Evolutionary conservation across 495 filamentous ascomycete species (phyloP), one percentile per base, ranked within the genome.

Genomic region (Hapsidospora chrysogenum): DNA sequence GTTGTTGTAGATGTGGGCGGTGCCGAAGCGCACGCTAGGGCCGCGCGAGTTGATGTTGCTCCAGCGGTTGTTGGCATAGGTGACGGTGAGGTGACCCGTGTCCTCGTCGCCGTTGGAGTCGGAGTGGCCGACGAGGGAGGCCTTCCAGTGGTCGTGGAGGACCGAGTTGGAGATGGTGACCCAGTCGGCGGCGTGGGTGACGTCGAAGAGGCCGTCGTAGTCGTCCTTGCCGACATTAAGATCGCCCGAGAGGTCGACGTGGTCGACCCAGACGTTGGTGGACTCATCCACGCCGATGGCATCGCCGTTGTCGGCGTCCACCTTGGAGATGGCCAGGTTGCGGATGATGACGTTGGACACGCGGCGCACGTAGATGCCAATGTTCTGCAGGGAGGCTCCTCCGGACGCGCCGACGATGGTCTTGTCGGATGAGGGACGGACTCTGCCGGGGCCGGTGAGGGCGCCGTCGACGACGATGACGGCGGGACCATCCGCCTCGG

Each of bases 211-310:
- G 0, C 76, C 76, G 42, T 79, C 76, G 48, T 78, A 78, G 47
- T 71, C 73, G 53, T 80, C 74, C 49, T 76, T 78, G 56, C 61
- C 63, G 41, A 60, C 56, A 43, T 57, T 56, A 17, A 52, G 48
- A 45, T 73, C 62, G 20, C 66, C 71, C 18, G 64, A 68, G 9
- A 82, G 59, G 44, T 82, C 75, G 52, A 62, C 64, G 50, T 80
- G 75, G 51, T 82, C 76, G 21, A 80, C 57, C 74, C 75, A 79
- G 26, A 80, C 60, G 37, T 79, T 77, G 40, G n/a, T 52, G 35
- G 42, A 58, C 42, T 47, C 65, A 49, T 67, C 62, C 25, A 78
- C 64, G 31, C 56, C 66, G 41, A 80, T 64, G 16, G 64, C 72
- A 48, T 80, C 76, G 15, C 71, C 73, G 35, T 72, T 63, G 7